Evolutionary conservation across 2,329 filamentous ascomycete species (phyloP).

Genomic region (Apiospora koreana): DNA sequence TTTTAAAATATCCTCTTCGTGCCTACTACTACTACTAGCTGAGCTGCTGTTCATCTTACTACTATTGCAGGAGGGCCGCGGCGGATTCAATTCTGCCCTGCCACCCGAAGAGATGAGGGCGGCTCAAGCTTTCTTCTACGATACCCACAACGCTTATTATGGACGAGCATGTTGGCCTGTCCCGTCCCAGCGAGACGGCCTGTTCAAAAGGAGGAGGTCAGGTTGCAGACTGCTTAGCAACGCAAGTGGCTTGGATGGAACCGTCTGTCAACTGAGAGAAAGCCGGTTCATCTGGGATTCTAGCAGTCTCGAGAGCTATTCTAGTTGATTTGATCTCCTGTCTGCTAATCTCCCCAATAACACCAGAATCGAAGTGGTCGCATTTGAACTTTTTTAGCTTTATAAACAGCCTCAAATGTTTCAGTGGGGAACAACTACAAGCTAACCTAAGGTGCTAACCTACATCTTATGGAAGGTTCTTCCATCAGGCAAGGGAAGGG

Average conservation of each 20-base stretch:
- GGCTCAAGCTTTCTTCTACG: neutral
- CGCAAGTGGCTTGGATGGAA: neutral
- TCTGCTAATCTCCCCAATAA: neutral
- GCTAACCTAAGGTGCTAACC: too few species aligned
- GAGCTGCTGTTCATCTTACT: too few species aligned
- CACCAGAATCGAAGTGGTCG: neutral
- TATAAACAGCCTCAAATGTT: neutral
- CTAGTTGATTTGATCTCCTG: neutral
- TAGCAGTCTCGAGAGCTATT: neutral
- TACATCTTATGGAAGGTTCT: too few species aligned
- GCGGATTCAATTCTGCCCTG: neutral
- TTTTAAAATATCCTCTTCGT: too few species aligned
- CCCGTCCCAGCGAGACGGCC: neutral
- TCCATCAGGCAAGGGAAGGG: neutral
- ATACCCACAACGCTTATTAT: conserved; percentile 6
- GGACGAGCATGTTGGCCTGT: neutral
- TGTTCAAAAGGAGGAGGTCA: neutral
- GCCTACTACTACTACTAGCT: neutral
- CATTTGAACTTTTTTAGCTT: neutral
- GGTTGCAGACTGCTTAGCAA: neutral
- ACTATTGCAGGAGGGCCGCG: neutral
- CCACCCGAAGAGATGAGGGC: neutral
- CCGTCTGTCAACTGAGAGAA: neutral
- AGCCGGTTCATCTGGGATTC: neutral
- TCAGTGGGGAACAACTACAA: neutral